phyloP scores from a whole-genome alignment of 2,329 filamentous ascomycete species.

The Beauveria pseudobassiana region DNA sequence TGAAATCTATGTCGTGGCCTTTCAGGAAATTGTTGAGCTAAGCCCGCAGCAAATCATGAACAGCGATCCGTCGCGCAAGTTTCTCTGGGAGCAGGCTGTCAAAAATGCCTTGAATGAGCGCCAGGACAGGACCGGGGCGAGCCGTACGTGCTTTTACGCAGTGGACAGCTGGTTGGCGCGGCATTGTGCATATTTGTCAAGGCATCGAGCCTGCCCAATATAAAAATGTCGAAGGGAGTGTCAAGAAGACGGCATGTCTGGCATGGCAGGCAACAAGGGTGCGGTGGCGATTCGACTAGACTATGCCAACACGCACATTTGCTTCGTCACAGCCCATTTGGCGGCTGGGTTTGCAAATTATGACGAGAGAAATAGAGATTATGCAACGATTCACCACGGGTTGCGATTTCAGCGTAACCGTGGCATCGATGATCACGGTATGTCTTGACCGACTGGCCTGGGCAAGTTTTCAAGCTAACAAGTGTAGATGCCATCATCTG shows the following conservation, averaged over 20 bases:
- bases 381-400: conserved; percentile 78
- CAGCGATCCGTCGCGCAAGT: conserved; percentile 79
- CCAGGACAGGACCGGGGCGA: conserved; percentile 59
- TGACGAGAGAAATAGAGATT: conserved; percentile 91
- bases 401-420: conserved; percentile 86
- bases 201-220: conserved; percentile 64
- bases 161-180: conserved; percentile 89
- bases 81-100: conserved; percentile 80
- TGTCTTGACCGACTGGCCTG: conserved; percentile 7
- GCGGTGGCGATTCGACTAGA: conserved; percentile 95
- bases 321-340: conserved; percentile 93
- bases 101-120: conserved; percentile 67
- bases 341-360: conserved; percentile 96
- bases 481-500: conserved; percentile 67
- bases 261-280: conserved; percentile 96
- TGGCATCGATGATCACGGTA: conserved; percentile 83
- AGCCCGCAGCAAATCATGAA: conserved; percentile 99
- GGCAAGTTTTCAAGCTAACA: conserved; percentile 16
- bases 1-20: conserved; percentile 82
- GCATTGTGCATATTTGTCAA: conserved; percentile 89
- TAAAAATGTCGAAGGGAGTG: conserved; percentile 93
- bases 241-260: conserved; percentile 92
- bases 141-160: conserved; percentile 81
- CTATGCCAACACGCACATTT: conserved; percentile 85
- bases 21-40: conserved; percentile 97